Conservation (phyloP, 2,329 filamentous ascomycete genomes). For the Fusarium metavorans region DNA sequence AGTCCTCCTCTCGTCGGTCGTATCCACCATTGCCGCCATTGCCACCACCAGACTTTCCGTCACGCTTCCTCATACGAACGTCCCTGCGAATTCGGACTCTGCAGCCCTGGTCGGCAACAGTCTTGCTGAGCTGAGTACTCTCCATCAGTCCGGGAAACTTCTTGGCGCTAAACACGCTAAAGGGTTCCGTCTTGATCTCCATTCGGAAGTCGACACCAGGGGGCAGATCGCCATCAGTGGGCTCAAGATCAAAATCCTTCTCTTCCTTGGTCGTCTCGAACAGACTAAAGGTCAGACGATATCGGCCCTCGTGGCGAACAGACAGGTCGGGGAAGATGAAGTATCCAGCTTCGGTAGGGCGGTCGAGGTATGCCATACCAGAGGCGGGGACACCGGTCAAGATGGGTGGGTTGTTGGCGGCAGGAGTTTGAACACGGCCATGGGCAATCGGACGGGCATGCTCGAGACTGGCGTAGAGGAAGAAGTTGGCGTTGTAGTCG, state of each 20-base stretch:
- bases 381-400: constrained; percentile 95
- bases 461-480: constrained; percentile 93
- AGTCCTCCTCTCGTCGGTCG: constrained; percentile 75
- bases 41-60: constrained; percentile 70
- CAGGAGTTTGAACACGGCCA: constrained; percentile 75
- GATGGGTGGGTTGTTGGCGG: constrained; percentile 82
- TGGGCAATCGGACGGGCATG: constrained; percentile 86
- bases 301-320: constrained; percentile 93
- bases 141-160: constrained; percentile 96
- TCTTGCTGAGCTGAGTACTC: constrained; percentile 88
- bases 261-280: constrained; percentile 93
- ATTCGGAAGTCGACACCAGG: constrained; percentile 81
- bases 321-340: constrained; percentile 98
- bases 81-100: constrained; percentile 95
- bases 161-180: constrained; percentile 95
- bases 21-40: constrained; percentile 56
- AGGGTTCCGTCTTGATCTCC: constrained; percentile 88
- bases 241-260: constrained; percentile 77
- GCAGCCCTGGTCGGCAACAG: constrained; percentile 96
- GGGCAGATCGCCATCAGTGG: constrained; percentile 59
- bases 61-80: constrained; percentile 89
- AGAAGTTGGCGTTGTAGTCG: constrained; percentile 96
- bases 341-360: constrained; percentile 83
- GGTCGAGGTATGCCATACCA: constrained; percentile 95
- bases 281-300: constrained; percentile 89